These are phyloP conservation scores for Sporothrix luriei DNA, from an alignment of 2,329 filamentous ascomycete genomes.

Conservation along the genomic window DNA sequence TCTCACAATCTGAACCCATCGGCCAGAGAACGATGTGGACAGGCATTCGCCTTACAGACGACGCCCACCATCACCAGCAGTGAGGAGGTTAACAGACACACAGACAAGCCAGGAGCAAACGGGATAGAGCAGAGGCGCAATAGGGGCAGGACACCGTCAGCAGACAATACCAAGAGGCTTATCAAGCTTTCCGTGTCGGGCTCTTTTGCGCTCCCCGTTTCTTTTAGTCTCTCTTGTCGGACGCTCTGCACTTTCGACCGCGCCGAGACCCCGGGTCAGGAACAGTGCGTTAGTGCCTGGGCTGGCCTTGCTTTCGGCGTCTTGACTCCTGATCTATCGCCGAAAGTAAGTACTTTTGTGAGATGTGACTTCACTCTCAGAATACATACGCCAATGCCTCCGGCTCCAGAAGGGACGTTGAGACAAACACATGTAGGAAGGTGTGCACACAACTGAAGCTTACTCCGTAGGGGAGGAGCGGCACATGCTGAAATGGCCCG, in stretches of 20 bases:
- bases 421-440: not conserved
- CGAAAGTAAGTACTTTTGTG: not conserved
- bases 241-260: constrained; percentile 9
- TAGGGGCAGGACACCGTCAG: not conserved
- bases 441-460: constrained; percentile 14
- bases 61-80: too few species aligned
- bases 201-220: too few species aligned
- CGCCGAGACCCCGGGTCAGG: constrained; percentile 2
- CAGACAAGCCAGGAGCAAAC: constrained; percentile 5
- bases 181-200: constrained; percentile 1
- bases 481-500: constrained; percentile 7
- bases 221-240: not conserved
- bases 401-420: constrained; percentile 1
- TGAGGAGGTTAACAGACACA: too few species aligned
- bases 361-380: constrained; percentile 9
- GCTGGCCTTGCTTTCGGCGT: not conserved
- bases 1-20: constrained; percentile 24
- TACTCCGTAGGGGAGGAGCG: constrained; percentile 11
- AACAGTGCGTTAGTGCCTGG: constrained; percentile 15
- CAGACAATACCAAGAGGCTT: not conserved
- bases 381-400: not conserved
- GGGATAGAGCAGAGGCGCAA: not conserved
- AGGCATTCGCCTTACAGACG: constrained; percentile 7
- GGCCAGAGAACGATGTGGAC: constrained; percentile 16
- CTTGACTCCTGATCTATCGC: not conserved